Evolutionary conservation across 768 basidiomycete genomes (phyloP).

Genomic region (Mycena kentingensis): DNA sequence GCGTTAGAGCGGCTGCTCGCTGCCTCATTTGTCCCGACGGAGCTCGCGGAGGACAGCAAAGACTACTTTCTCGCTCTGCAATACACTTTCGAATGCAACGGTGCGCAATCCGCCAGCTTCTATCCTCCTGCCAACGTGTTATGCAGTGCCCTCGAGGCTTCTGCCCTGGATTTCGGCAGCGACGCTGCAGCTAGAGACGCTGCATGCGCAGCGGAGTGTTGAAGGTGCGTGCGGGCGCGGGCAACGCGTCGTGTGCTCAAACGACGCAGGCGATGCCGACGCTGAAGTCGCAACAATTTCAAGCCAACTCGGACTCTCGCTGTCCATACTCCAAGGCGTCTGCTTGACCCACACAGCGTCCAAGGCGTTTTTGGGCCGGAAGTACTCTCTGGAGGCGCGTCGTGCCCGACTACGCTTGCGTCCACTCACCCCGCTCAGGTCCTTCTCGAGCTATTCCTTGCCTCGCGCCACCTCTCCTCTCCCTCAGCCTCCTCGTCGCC

Average conservation of each 20-base stretch:
- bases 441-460: constrained; percentile 68
- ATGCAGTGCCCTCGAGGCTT: constrained; percentile 65
- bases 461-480: constrained; percentile 62
- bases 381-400: constrained; percentile 65
- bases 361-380: constrained; percentile 70
- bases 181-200: constrained; percentile 50
- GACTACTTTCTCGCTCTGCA: constrained; percentile 66
- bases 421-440: constrained; percentile 43
- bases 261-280: constrained; percentile 34
- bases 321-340: constrained; percentile 78
- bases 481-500: constrained; percentile 22
- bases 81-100: constrained; percentile 81
- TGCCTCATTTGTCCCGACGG: constrained; percentile 44
- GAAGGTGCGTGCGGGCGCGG: constrained; percentile 42
- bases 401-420: constrained; percentile 1
- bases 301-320: constrained; percentile 55
- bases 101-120: constrained; percentile 42
- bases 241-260: constrained; percentile 5
- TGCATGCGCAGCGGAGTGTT: constrained; percentile 46
- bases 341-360: constrained; percentile 66
- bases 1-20: constrained; percentile 59
- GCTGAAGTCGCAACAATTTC: constrained; percentile 51
- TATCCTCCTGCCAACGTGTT: neutral
- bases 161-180: constrained; percentile 61
- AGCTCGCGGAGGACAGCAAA: constrained; percentile 47